A percentile compares a stretch with the other conserved stretches of the same genome.
Evolutionary conservation across 768 basidiomycete species (phyloP).

Genomic region (Russula olivacea): DNA sequence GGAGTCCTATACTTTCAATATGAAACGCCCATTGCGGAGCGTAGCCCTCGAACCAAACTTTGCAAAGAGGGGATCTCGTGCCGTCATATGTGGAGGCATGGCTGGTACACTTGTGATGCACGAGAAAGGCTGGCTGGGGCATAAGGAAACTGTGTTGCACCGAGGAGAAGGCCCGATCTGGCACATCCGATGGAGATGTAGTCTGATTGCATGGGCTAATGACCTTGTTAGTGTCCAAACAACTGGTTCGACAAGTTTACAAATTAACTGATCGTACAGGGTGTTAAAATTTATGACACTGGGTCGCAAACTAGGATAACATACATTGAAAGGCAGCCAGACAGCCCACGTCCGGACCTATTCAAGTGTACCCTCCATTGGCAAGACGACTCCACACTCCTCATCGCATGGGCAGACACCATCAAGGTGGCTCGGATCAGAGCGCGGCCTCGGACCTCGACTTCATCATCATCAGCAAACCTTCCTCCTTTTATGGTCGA

Average conservation of each 20-base stretch:
- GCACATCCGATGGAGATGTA: slow-evolving; percentile 81
- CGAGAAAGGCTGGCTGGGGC: slow-evolving; percentile 96
- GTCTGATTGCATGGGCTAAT: slow-evolving; percentile 93
- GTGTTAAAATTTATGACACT: slow-evolving; percentile 91
- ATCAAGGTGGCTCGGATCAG: slow-evolving; percentile 87
- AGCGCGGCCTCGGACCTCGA: slow-evolving; percentile 45
- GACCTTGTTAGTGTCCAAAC: slow-evolving; percentile 56
- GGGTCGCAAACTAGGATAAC: slow-evolving; percentile 70
- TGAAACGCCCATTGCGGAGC: slow-evolving; percentile 87
- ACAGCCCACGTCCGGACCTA: slow-evolving; percentile 87
- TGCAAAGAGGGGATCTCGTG: slow-evolving; percentile 64
- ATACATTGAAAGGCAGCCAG: slow-evolving; percentile 74
- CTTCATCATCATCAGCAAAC: slow-evolving; percentile 41
- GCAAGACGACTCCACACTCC: slow-evolving; percentile 86
- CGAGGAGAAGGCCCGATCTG: slow-evolving; percentile 91
- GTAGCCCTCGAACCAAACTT: slow-evolving; percentile 90
- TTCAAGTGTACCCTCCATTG: slow-evolving; percentile 91
- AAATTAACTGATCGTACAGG: slow-evolving; percentile 40
- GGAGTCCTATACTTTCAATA: slow-evolving; percentile 81
- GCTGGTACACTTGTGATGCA: slow-evolving; percentile 80
- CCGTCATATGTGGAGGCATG: slow-evolving; percentile 89
- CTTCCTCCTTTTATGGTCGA: slow-evolving; percentile 68
- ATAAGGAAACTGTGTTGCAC: slow-evolving; percentile 81
- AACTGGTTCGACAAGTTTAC: background rate
- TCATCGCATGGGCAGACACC: slow-evolving; percentile 90